phyloP scores from a whole-genome alignment of 768 basidiomycete species.

The Lactarius evosmus region DNA sequence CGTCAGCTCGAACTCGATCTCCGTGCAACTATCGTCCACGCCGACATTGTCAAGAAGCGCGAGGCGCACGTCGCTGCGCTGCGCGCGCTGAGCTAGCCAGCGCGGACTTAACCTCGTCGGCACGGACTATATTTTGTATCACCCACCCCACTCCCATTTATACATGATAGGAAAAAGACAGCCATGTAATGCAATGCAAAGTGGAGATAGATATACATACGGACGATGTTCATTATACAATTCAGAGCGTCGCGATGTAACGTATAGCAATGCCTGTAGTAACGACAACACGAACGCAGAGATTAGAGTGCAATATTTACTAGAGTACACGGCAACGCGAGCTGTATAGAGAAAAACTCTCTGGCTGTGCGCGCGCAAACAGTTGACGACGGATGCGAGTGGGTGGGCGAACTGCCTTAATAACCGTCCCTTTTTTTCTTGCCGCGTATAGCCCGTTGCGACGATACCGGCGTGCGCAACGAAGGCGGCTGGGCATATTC shows the following conservation, averaged over 20 bases:
- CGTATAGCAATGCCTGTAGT: background rate
- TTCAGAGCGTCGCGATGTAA: background rate
- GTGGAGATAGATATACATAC: background rate
- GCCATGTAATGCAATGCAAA: background rate
- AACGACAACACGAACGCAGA: background rate
- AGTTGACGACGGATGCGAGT: too few relatives aligned
- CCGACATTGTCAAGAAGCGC: conserved; percentile 52
- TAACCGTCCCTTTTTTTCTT: conserved; percentile 6
- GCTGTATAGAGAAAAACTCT: too few relatives aligned
- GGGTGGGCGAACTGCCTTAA: background rate
- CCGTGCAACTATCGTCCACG: conserved; percentile 45
- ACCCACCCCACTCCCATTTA: background rate
- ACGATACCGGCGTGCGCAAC: too few relatives aligned
- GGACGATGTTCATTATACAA: background rate
- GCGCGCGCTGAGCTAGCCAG: conserved; percentile 28
- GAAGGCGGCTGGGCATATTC: background rate
- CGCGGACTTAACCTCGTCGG: background rate
- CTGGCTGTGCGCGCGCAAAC: too few relatives aligned
- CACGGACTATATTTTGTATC: conserved; percentile 1
- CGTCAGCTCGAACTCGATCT: conserved; percentile 56
- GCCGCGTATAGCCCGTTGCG: background rate
- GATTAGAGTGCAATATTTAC: background rate
- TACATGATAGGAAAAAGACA: background rate
- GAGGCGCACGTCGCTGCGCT: conserved; percentile 48
- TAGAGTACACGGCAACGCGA: background rate